Percentiles rank a stretch among this genome's conserved stretches.
phyloP scores from a whole-genome alignment of 805 yeast genomes.

The Schizosaccharomyces japonicus region DNA sequence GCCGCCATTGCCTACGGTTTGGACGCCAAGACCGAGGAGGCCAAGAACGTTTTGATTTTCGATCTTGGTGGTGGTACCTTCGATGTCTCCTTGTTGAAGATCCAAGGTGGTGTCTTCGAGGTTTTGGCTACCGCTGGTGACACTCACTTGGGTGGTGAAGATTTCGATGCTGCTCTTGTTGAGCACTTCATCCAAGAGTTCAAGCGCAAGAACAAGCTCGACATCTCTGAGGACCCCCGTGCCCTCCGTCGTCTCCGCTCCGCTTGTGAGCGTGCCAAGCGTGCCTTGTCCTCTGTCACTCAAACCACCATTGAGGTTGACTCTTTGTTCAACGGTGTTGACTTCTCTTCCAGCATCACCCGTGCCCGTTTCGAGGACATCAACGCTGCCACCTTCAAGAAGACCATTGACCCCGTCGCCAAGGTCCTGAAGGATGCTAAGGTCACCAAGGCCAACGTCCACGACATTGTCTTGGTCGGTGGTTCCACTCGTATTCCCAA shows the following conservation, averaged over 20 bases:
- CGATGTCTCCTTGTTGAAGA: slow-evolving; percentile 78
- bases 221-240: slow-evolving; percentile 74
- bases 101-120: slow-evolving; percentile 89
- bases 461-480: slow-evolving; percentile 92
- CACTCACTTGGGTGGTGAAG: slow-evolving; percentile 99
- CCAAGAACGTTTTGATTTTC: slow-evolving; percentile 72
- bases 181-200: slow-evolving; percentile 83
- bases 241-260: slow-evolving; percentile 96
- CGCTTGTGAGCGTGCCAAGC: slow-evolving; percentile 97
- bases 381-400: slow-evolving; percentile 77
- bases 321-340: slow-evolving; percentile 86
- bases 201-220: slow-evolving; percentile 84
- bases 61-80: slow-evolving; percentile 97
- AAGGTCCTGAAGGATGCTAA: slow-evolving; percentile 83
- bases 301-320: slow-evolving; percentile 93
- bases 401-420: slow-evolving; percentile 84
- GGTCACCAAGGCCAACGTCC: slow-evolving; percentile 59
- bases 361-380: slow-evolving; percentile 96
- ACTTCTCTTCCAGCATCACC: slow-evolving; percentile 77
- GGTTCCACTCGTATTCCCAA: slow-evolving; percentile 98
- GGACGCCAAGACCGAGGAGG: slow-evolving; percentile 63
- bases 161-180: slow-evolving; percentile 86
- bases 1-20: slow-evolving; percentile 95
- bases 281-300: slow-evolving; percentile 88
- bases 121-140: slow-evolving; percentile 98